Base-by-base conservation (phyloP, 2,329 filamentous ascomycete species). In the Colletotrichum scovillei region DNA sequence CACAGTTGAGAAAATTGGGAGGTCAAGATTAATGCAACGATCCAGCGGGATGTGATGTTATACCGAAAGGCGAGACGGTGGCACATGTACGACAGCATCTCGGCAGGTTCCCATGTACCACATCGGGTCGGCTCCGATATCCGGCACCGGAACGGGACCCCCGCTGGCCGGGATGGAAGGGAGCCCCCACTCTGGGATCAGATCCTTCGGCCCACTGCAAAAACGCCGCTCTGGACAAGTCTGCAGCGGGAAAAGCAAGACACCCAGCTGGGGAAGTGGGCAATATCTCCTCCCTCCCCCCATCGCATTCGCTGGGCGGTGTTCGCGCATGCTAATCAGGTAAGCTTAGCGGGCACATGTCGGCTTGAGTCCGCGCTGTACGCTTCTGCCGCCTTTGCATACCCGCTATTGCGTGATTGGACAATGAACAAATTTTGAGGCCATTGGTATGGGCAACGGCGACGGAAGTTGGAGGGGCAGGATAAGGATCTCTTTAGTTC, bases 371-470 rank as follows among this genome's bases (percentile, higher is more conserved):
- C 42, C 42, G 42, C 42, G 42, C 16, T n/a, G 28, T 8, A 32
- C 63, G 52, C 52, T 57, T 57, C 32, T 12, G 19, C 52, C 63
- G 67, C 38, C 71, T 65, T 66, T 30, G 57, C 71, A 66, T 71
- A 66, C 49, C 67, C 71, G 67, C 67, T 66, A 71, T 71, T 66
- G 67, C 67, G 67, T 73, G 71, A 71, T 66, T 66, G 67, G 71
- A 7, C 22, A 11, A 19, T 38, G 2, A 53, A 55, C 22, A 60
- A 8, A 49, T 62, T 73, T 60, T 42, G 42, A 49, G 42, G 42
- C 42, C 42, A 19, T 49, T n/a, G 42, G 42, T 49, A 49, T 11
- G 42, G 16, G 42, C 16, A 49, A 49, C 8, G 19, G 38, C 22
- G 52, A 38, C 30, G 32, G 28, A 24, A 42, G 30, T 56, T 26